Evolutionary conservation across 495 filamentous ascomycete species (phyloP).

Genomic region (Articulospora tetracladia): DNA sequence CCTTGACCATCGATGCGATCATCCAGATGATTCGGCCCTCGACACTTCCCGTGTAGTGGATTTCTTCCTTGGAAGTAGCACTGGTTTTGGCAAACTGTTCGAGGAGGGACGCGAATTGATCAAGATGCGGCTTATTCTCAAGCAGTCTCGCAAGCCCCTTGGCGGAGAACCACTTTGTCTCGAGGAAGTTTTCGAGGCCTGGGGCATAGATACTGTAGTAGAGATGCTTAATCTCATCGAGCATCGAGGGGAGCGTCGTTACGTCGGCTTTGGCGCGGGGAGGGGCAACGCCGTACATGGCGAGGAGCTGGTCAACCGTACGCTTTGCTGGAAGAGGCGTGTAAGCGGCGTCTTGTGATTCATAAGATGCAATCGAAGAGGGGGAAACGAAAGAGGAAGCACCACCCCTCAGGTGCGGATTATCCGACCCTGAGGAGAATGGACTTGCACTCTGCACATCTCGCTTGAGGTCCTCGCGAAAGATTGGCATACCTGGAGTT

Average conservation of each 20-base stretch:
- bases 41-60: conserved; percentile 57
- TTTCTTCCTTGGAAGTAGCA: conserved; percentile 54
- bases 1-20: conserved; percentile 42
- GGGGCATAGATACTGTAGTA: conserved; percentile 73
- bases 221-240: conserved; percentile 69
- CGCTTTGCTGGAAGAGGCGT: conserved; percentile 55
- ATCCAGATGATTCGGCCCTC: conserved; percentile 73
- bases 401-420: conserved; percentile 41
- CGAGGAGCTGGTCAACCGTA: conserved; percentile 72
- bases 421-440: conserved; percentile 31
- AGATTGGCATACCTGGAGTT: conserved; percentile 28
- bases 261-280: conserved; percentile 48
- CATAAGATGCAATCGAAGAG: conserved; percentile 30
- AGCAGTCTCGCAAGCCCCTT: conserved; percentile 26
- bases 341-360: conserved; percentile 39
- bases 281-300: conserved; percentile 59
- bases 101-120: conserved; percentile 22
- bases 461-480: conserved; percentile 29
- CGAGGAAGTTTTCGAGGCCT: conserved; percentile 75
- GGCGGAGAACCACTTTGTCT: conserved; percentile 75
- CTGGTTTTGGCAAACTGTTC: conserved; percentile 26
- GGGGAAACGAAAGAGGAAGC: conserved; percentile 27
- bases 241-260: conserved; percentile 41
- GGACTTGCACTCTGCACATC: conserved; percentile 35
- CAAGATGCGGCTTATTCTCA: conserved; percentile 15